These are phyloP conservation scores for Fimicolochytrium jonesii DNA, from an alignment of 192 early-diverging fungal genomes.

Conservation along the genomic window DNA sequence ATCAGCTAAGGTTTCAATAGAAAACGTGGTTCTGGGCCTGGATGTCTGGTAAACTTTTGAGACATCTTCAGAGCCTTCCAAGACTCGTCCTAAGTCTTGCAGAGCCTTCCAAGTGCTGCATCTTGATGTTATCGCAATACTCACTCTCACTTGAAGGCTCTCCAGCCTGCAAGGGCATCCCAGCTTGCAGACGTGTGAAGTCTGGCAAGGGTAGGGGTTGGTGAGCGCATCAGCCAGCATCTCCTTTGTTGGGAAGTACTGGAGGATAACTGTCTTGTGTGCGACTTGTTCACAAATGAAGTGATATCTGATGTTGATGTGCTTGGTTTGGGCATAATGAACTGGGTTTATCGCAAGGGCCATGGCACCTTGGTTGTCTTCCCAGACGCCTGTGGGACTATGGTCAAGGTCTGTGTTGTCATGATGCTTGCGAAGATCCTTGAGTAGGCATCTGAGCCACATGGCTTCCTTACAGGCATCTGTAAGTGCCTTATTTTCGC, in stretches of 20 bases:
- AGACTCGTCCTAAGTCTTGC: too few species aligned
- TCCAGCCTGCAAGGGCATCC: too few species aligned
- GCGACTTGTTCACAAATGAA: conserved; percentile 27
- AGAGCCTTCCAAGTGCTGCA: too few species aligned
- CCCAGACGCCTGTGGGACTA: neutral
- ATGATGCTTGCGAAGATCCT: neutral
- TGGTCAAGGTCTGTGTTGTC: neutral
- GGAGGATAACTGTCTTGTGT: conserved; percentile 2
- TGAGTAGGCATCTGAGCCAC: conserved; percentile 5
- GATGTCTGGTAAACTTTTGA: too few species aligned
- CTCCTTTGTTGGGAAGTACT: conserved; percentile 18
- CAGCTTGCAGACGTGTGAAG: too few species aligned
- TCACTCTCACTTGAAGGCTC: too few species aligned
- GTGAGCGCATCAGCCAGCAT: conserved; percentile 27
- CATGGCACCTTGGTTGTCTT: conserved; percentile 8
- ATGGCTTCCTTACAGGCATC: conserved; percentile 1
- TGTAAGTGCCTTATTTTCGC: conserved; percentile 16
- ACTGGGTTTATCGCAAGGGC: conserved; percentile 18
- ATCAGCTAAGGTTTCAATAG: too few species aligned
- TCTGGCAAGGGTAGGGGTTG: too few species aligned
- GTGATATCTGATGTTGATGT: conserved; percentile 32
- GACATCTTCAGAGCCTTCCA: too few species aligned
- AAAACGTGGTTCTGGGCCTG: too few species aligned
- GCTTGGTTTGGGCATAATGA: conserved; percentile 27
- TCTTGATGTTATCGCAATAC: too few species aligned